phyloP scores from a whole-genome alignment of 139 green algal genomes.

The Micractinium conductrix region DNA sequence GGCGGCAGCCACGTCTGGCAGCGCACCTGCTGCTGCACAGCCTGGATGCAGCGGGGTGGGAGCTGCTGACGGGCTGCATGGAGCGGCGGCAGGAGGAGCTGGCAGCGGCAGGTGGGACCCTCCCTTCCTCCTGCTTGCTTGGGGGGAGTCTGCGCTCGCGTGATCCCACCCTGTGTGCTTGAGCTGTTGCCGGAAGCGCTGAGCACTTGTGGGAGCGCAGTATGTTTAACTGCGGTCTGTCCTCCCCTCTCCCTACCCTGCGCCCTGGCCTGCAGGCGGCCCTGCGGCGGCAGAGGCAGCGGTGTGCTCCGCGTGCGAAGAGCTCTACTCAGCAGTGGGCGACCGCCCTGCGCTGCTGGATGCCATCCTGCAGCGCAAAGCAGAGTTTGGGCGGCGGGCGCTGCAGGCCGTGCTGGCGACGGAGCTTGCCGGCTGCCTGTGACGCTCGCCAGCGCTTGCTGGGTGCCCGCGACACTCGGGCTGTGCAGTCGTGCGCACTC shows the following conservation, averaged over 20 bases:
- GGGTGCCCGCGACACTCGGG: too few species aligned
- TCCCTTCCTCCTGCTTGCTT: too few species aligned
- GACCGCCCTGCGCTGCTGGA: constrained; percentile 21
- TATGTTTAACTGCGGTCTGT: too few species aligned
- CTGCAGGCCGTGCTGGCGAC: background rate
- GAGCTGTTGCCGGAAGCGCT: too few species aligned
- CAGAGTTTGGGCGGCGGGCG: constrained; percentile 9
- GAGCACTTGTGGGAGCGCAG: too few species aligned
- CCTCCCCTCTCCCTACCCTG: background rate
- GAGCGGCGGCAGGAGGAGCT: constrained; percentile 22
- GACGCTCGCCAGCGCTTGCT: too few species aligned
- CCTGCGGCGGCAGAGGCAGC: background rate
- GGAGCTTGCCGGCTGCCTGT: constrained; percentile 13
- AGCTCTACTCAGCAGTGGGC: constrained; percentile 1
- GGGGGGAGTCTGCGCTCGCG: too few species aligned
- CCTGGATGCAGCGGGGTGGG: constrained; percentile 6
- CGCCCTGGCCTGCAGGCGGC: background rate
- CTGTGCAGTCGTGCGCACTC: too few species aligned
- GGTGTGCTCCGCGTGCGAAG: constrained; percentile 9
- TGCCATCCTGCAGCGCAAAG: constrained; percentile 13
- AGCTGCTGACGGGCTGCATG: constrained; percentile 11
- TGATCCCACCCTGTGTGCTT: too few species aligned
- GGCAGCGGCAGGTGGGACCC: background rate
- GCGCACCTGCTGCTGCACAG: constrained; percentile 31
- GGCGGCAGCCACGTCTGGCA: background rate